Base-by-base conservation (phyloP, 331 rosid genomes). In the Quercus lobata region DNA sequence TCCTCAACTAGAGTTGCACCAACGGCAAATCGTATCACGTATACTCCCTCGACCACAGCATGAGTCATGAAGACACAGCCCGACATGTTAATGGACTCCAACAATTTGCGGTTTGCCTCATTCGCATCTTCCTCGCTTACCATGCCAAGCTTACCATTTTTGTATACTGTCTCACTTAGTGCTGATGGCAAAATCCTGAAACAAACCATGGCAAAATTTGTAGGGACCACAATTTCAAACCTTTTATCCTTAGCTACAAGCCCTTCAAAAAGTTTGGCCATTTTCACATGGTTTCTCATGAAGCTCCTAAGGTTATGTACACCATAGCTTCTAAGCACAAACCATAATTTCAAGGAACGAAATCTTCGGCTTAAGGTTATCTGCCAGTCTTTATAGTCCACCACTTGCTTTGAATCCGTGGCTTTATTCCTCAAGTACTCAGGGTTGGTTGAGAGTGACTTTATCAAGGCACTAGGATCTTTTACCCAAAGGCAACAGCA, bases 1-100 rank as follows among this genome's bases (percentile, higher is more conserved):
- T 86, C 89, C 73, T 86, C 87, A 4, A 86, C 83, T n/a, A 83
- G 72, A 10, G 87, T 86, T 1, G 85, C 76, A 41, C 87, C 89
- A 19, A 86, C 72, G 5, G 84, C 83, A 74, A 81, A 86, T 27
- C 89, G 57, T 7, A 86, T 77, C 18, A 80, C 65, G 57, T 76
- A 83, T 21, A 61, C 76, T 24, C 78, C 83, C 52, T 49, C 85
- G 63, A 83, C 72, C 9, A 69, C 35, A 3, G 78, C 72, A 74
- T 83, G 89, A 24, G 74, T 83, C 89, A 86, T 77, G 78, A 15
- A 86, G 18, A 58, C 74, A 2, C 73, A 19, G 5, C 89, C 89
- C 0, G 81, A 74, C 44, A 69, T 29, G 41, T 86, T 86, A 1
- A 83, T 74, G 16, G 55, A 76, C 72, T 86, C 85, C 44, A 86